phyloP scores from a whole-genome alignment of 75 land plant genomes.

The Pseudotsuga menziesii region DNA sequence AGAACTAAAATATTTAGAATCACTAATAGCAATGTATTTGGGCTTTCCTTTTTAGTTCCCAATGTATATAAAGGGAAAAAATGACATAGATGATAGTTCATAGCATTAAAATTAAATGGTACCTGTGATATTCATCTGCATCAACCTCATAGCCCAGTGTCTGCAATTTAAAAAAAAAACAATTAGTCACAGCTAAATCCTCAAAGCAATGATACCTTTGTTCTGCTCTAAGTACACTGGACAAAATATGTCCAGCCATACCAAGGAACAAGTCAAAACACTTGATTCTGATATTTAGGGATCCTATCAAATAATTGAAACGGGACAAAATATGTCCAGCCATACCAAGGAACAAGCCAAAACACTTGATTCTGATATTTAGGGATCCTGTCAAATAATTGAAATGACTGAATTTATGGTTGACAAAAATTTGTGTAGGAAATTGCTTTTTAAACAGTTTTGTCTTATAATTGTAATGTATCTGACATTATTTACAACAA shows the following conservation, averaged over 20 bases:
- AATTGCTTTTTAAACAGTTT: no score
- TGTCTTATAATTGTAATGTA: no score
- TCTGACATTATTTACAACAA: no score
- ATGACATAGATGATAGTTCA: neutral
- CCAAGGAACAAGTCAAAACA: no score
- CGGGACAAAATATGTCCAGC: no score
- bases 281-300: no score
- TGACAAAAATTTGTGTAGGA: no score
- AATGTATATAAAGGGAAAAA: neutral
- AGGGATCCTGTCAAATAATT: no score
- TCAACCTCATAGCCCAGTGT: conserved; percentile 64
- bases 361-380: no score
- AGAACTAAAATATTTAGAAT: neutral
- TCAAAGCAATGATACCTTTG: neutral
- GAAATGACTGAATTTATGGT: no score
- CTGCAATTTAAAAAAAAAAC: conserved; percentile 19
- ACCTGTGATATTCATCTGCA: conserved; percentile 86
- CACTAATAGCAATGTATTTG: neutral
- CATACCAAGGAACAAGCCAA: no score
- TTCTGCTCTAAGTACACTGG: neutral
- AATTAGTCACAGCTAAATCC: neutral
- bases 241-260: neutral
- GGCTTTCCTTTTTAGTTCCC: neutral
- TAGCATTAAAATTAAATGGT: neutral
- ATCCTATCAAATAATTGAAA: neutral